Conservation (phyloP, 1,284 basidiomycete genomes). For the Malassezia psittaci region DNA sequence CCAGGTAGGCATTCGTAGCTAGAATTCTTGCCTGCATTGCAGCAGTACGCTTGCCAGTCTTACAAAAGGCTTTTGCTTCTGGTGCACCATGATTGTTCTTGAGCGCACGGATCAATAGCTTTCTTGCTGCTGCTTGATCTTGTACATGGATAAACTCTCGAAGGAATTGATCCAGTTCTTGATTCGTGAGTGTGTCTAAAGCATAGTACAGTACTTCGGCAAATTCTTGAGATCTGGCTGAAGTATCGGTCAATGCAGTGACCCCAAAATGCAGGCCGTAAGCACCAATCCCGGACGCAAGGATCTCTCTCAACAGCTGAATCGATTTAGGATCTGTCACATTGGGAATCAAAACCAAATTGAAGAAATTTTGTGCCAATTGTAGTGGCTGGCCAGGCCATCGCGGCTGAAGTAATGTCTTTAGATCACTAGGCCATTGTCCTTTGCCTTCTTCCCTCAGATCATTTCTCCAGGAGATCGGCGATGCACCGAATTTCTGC, state of each 20-base stretch:
- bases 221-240: background rate
- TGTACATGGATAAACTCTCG: background rate
- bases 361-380: constrained; percentile 38
- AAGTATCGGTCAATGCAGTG: constrained; percentile 2
- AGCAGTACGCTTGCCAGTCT: background rate
- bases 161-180: background rate
- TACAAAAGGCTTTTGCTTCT: background rate
- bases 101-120: background rate
- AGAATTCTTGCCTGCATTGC: constrained; percentile 11
- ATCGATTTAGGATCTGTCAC: constrained; percentile 17
- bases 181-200: background rate
- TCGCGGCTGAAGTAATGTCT: constrained; percentile 1
- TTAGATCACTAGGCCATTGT: constrained; percentile 16
- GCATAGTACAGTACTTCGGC: constrained; percentile 11
- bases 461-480: constrained; percentile 77
- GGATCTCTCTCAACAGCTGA: background rate
- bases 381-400: constrained; percentile 34
- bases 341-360: constrained; percentile 37
- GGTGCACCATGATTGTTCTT: background rate
- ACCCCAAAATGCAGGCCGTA: constrained; percentile 7
- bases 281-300: background rate
- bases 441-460: constrained; percentile 69
- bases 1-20: constrained; percentile 19
- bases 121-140: background rate
- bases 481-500: background rate